Percentiles rank a stretch among this genome's conserved stretches.
Conservation (phyloP, 2,329 filamentous ascomycete genomes). For the Drechslera avenae region DNA sequence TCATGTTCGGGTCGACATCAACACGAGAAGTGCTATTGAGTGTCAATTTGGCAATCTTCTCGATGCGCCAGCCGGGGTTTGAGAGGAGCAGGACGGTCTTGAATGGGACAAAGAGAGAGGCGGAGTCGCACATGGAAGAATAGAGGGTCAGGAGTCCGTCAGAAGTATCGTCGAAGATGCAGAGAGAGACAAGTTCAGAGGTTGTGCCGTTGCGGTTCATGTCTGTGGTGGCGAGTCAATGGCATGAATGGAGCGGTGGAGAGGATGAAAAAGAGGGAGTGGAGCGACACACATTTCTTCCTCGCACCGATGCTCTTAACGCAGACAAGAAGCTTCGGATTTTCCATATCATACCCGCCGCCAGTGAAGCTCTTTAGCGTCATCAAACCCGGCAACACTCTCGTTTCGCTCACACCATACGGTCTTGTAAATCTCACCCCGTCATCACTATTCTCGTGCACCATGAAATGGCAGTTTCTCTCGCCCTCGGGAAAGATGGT, state of each 20-base stretch:
- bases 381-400: slow-evolving; percentile 57
- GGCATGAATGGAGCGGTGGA: no score
- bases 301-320: slow-evolving; percentile 62
- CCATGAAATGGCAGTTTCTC: slow-evolving; percentile 58
- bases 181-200: slow-evolving; percentile 57
- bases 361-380: slow-evolving; percentile 61
- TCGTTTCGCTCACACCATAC: slow-evolving; percentile 47
- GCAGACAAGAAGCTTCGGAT: slow-evolving; percentile 61
- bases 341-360: slow-evolving; percentile 59
- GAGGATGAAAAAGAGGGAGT: neutral
- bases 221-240: slow-evolving; percentile 35
- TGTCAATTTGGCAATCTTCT: slow-evolving; percentile 42
- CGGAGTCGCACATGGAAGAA: slow-evolving; percentile 55
- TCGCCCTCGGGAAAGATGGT: slow-evolving; percentile 65
- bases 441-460: slow-evolving; percentile 57
- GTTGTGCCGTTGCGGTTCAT: slow-evolving; percentile 54
- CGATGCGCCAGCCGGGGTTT: slow-evolving; percentile 50
- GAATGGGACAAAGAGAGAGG: slow-evolving; percentile 54
- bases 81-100: slow-evolving; percentile 59
- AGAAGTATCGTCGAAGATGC: slow-evolving; percentile 64
- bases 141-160: slow-evolving; percentile 61
- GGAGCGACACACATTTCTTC: slow-evolving; percentile 51
- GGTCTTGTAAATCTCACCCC: slow-evolving; percentile 54
- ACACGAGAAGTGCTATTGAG: slow-evolving; percentile 55
- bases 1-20: slow-evolving; percentile 61